These are phyloP conservation scores for Trichoderma gracile DNA, from an alignment of 2,329 filamentous ascomycete genomes.

Conservation along the genomic window DNA sequence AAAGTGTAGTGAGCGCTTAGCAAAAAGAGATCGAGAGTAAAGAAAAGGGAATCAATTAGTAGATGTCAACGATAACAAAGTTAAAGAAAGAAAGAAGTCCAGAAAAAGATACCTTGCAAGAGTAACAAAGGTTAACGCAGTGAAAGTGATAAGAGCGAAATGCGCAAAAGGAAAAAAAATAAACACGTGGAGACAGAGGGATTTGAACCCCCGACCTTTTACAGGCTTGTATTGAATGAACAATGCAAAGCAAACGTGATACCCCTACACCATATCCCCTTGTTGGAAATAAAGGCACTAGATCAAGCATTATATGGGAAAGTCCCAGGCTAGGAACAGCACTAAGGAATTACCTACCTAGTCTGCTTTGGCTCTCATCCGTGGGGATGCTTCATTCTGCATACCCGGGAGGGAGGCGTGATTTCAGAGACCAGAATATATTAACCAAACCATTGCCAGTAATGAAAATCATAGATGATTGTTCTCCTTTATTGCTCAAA, in stretches of 20 bases:
- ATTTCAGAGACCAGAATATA: no score
- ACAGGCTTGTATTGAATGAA: constrained; percentile 24
- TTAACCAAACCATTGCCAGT: no score
- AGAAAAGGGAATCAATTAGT: no score
- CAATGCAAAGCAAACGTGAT: constrained; percentile 27
- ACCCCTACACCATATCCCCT: constrained; percentile 26
- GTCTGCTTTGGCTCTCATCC: no score
- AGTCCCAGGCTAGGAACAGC: neutral
- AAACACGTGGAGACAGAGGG: constrained; percentile 25
- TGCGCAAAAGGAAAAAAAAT: constrained; percentile 20
- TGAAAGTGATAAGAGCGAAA: neutral
- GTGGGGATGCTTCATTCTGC: no score
- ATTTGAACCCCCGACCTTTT: constrained; percentile 27
- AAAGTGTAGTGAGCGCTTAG: no score
- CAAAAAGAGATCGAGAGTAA: no score
- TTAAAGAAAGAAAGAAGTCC: neutral
- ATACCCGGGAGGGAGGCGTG: no score
- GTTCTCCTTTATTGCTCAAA: no score
- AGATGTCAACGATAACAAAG: neutral
- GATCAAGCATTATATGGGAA: neutral
- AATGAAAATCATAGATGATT: no score
- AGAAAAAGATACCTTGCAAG: neutral
- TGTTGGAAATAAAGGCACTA: neutral
- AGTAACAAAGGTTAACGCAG: neutral
- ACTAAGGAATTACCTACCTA: no score